Evolutionary conservation across 805 yeast genomes (phyloP), one percentile per base, ranked within the genome.

Genomic region (Grigorovia yakushimaensis): DNA sequence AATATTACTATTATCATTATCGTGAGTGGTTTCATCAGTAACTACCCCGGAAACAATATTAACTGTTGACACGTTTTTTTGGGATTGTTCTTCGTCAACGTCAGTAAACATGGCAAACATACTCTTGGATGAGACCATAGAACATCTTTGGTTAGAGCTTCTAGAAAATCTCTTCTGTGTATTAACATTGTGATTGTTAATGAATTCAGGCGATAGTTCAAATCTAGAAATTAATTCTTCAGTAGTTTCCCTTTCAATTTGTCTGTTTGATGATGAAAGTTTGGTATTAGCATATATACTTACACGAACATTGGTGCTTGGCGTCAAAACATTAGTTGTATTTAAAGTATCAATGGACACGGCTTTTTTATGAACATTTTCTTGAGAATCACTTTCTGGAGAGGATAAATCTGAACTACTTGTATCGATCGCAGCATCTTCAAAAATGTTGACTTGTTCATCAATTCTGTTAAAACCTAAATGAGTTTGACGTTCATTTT

Each of bases 211-310:
- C 2, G 62, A 51, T 24, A 61, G 37, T 37, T 56, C 53, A 49
- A 64, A 59, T 41, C 58, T 64, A 11, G 67, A 60, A 15, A 64
- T 53, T 17, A 63, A 55, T 42, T 62, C 64, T 48, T 61, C 67
- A 2, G 67, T 64, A 1, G 67, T 63, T 41, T 63, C 66, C 18
- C 67, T 53, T 15, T 58, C 56, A 13, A 64, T 45, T 10, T 50
- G 46, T 4, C 53, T 47, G 27, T 51, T 48, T 8, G 35, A 36
- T 4, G 4, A 13, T 15, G 42, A 33, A 20, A 42, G 39, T 20
- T 56, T 55, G 37, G 53, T 56, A 41, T 57, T 60, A 10, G 51
- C 56, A 44, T 63, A 62, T 13, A 63, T 44, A 44, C 67, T 62
- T 4, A 62, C 65, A 45, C 67, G 56, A 1, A 64, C 63, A 49